These are phyloP conservation scores for Kokia cookei DNA, from an alignment of 441 rosid species.

Conservation along the genomic window DNA sequence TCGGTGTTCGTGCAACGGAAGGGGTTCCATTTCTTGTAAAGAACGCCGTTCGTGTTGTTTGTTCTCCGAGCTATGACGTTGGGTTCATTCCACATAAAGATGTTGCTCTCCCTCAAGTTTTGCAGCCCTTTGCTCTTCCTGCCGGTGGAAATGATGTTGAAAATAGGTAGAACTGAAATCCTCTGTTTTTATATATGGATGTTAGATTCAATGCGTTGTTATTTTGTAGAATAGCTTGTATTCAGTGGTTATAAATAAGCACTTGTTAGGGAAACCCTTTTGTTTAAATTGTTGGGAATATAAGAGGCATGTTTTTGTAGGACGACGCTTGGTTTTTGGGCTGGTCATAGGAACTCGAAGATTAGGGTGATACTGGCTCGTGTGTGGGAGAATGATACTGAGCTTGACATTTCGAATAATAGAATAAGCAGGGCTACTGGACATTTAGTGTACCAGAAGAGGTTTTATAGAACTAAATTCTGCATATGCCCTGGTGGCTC, in stretches of 20 bases:
- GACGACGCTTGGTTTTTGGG: slow-evolving; percentile 93
- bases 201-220: neutral
- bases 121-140: slow-evolving; percentile 93
- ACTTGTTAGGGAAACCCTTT: neutral
- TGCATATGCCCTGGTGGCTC: slow-evolving; percentile 99
- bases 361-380: slow-evolving; percentile 92
- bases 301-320: slow-evolving; percentile 42
- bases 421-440: slow-evolving; percentile 88
- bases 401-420: slow-evolving; percentile 83
- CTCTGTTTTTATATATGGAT: neutral
- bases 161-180: slow-evolving; percentile 44
- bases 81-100: slow-evolving; percentile 97
- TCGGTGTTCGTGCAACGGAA: slow-evolving; percentile 93
- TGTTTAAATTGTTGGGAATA: neutral
- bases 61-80: slow-evolving; percentile 95
- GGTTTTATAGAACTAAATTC: slow-evolving; percentile 81
- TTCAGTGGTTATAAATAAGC: neutral
- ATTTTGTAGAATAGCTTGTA: neutral
- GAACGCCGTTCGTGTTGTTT: slow-evolving; percentile 86
- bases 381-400: slow-evolving; percentile 94
- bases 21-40: slow-evolving; percentile 70
- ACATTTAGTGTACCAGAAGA: slow-evolving; percentile 80
- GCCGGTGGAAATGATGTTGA: slow-evolving; percentile 88
- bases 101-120: slow-evolving; percentile 91
- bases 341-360: slow-evolving; percentile 96